phyloP scores from a whole-genome alignment of 2,329 filamentous ascomycete genomes.

The Cladosporium halotolerans region DNA sequence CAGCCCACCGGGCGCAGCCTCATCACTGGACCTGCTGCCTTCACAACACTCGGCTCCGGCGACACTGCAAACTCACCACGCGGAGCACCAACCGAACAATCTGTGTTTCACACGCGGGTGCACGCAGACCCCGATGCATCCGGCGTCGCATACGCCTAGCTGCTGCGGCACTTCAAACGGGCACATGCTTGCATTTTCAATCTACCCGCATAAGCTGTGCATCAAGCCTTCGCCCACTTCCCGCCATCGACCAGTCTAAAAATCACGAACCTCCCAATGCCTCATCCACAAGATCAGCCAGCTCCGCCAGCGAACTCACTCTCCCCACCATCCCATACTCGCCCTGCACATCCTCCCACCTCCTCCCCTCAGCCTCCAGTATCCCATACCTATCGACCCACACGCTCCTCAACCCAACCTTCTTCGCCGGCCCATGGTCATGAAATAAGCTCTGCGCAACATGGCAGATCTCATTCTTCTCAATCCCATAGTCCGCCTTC shows the following conservation, averaged over 20 bases:
- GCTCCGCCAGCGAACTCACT: constrained; percentile 54
- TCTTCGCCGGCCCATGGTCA: constrained; percentile 60
- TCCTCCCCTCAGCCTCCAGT: constrained; percentile 35
- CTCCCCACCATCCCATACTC: constrained; percentile 52
- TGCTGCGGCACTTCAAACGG: too few species aligned
- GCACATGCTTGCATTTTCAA: too few species aligned
- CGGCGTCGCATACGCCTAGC: not conserved
- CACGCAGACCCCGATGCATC: not conserved
- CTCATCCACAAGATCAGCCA: constrained; percentile 52
- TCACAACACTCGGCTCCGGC: too few species aligned
- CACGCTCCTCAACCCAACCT: constrained; percentile 54
- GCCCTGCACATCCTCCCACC: constrained; percentile 31
- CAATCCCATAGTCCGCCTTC: constrained; percentile 49
- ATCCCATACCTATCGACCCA: constrained; percentile 57
- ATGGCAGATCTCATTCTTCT: constrained; percentile 55
- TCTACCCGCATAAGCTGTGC: too few species aligned
- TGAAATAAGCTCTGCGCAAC: constrained; percentile 62
- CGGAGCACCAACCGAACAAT: too few species aligned
- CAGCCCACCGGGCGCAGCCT: not conserved
- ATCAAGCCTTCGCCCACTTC: too few species aligned
- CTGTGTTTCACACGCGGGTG: too few species aligned
- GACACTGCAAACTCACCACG: too few species aligned
- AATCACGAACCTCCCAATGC: constrained; percentile 15
- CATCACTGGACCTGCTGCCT: not conserved
- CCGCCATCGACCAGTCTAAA: not conserved